Base-by-base conservation (phyloP, 805 yeast species). In the Peterozyma xylosa region DNA sequence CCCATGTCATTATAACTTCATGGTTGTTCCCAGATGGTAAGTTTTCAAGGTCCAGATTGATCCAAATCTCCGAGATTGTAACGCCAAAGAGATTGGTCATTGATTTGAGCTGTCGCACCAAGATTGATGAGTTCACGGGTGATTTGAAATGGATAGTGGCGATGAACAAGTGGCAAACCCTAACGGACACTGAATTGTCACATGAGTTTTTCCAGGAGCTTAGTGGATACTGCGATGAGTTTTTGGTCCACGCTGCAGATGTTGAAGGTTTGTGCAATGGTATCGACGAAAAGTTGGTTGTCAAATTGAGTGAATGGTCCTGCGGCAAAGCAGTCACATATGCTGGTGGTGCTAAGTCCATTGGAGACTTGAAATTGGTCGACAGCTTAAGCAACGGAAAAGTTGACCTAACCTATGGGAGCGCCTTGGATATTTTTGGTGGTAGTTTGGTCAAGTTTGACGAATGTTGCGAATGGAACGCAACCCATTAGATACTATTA, bases 221-320 rank as follows among this genome's bases (percentile, higher is more conserved):
- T 35, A 63, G 82, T 9, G 45, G 68, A 40, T 86, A 82, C 63
- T 87, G 97, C 54, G 74, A 78, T 50, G 99, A 93, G 64, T 86
- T 91, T 56, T 66, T 93, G 43, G 82, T 93, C 14, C 99, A 93
- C 65, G 99, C 99, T 3, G 99, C 99, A 0, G 99, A 93, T 62
- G 98, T 93, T 3, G 99, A 93, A 63, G 99, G 99, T 0, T 70
- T 93, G 14, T 93, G 99, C 60, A 74, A 78, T 36, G 99, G 99
- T 1, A 86, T 93, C 32, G 99, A 93, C 56, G 80, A 81, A 56
- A 75, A 79, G 14, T 67, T 93, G 37, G 97, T 93, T 5, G 45
- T 47, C 27, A 73, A 73, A 45, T 66, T 93, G 35, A 88, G 88
- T 17, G 78, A 82, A 51, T 93, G 98, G 98, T 73, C 79, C 50